phyloP scores from a whole-genome alignment of 2,329 filamentous ascomycete species.

The Aaosphaeria arxii region DNA sequence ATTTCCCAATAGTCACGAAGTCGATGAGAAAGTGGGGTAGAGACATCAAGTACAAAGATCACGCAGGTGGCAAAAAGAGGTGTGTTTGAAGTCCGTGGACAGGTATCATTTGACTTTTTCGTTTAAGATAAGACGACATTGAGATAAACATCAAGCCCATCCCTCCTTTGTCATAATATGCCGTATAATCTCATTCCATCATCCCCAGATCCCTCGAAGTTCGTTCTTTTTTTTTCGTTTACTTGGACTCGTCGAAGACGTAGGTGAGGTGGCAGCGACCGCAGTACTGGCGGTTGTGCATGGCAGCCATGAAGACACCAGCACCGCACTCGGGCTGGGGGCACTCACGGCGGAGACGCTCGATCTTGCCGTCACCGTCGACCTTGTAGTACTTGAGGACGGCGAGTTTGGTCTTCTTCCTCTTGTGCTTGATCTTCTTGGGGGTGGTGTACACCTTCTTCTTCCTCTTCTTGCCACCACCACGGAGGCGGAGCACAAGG shows the following conservation, averaged over 20 bases:
- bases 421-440: conserved; percentile 99
- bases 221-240: conserved; percentile 20
- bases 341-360: conserved; percentile 98
- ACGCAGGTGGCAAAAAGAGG: no score
- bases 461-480: conserved; percentile 95
- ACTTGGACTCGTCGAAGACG: conserved; percentile 66
- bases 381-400: conserved; percentile 99
- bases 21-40: no score
- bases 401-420: conserved; percentile 99
- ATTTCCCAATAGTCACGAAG: no score
- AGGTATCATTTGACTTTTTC: conserved; percentile 12
- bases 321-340: conserved; percentile 83
- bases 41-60: no score
- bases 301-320: conserved; percentile 99
- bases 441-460: conserved; percentile 99
- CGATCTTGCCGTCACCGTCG: conserved; percentile 98
- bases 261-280: conserved; percentile 69
- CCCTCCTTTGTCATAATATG: conserved; percentile 18
- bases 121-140: conserved; percentile 24
- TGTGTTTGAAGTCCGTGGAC: neutral
- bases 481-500: conserved; percentile 95
- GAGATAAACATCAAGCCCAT: conserved; percentile 19
- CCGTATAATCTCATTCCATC: conserved; percentile 19
- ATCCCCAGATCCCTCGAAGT: conserved; percentile 6
- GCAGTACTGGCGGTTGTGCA: conserved; percentile 99